Evolutionary conservation across 768 basidiomycete species (phyloP).

Genomic region (Russula foetens): DNA sequence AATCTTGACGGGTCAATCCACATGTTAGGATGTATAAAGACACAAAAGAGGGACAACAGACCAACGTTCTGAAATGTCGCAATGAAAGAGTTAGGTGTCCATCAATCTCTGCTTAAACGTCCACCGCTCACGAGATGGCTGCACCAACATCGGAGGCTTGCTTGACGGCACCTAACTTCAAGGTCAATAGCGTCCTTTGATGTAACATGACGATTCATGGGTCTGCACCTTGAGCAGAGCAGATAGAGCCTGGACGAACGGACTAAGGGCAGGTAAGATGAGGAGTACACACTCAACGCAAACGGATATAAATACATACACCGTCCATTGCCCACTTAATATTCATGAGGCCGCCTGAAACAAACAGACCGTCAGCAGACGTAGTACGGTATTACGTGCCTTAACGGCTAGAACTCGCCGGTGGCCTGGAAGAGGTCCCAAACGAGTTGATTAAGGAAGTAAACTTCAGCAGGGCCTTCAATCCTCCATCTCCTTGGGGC

Average conservation of each 20-base stretch:
- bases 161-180: neutral
- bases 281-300: neutral
- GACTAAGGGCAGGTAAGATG: neutral
- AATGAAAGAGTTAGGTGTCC: neutral
- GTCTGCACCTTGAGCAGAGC: neutral
- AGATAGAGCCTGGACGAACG: neutral
- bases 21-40: neutral
- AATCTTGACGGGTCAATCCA: neutral
- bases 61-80: neutral
- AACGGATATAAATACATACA: neutral
- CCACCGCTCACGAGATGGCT: neutral
- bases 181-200: neutral
- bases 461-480: constrained; percentile 33
- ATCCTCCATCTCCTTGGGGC: neutral
- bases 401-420: constrained; percentile 1
- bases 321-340: neutral
- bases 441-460: constrained; percentile 22
- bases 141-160: neutral
- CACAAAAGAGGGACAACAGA: neutral
- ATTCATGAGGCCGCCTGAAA: neutral
- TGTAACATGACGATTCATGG: neutral
- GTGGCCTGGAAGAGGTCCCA: constrained; percentile 24
- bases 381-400: neutral
- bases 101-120: neutral
- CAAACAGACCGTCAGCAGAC: neutral